phyloP scores from a whole-genome alignment of 2,329 filamentous ascomycete genomes.

The Mycogone perniciosa region DNA sequence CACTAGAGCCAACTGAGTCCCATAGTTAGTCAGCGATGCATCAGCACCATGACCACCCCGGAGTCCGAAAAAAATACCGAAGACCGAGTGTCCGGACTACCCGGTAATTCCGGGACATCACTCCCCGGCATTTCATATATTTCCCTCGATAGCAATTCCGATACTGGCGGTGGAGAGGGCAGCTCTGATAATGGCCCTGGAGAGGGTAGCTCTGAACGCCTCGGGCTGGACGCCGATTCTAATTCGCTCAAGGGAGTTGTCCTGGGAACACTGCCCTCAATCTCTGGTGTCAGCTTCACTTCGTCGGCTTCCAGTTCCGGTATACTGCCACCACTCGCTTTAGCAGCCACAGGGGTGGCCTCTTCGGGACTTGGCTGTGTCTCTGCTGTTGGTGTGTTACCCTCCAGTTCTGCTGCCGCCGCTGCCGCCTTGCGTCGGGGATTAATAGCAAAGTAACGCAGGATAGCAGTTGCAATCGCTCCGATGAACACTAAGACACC shows the following conservation, averaged over 20 bases:
- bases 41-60: too few relatives aligned
- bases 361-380: too few relatives aligned
- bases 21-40: too few relatives aligned
- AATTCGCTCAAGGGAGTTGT: constrained; percentile 5
- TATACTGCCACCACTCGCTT: background rate
- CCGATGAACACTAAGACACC: constrained; percentile 7
- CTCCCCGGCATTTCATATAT: constrained; percentile 14
- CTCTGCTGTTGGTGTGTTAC: too few relatives aligned
- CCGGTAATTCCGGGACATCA: constrained; percentile 11
- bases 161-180: constrained; percentile 1
- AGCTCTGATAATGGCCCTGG: too few relatives aligned
- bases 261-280: constrained; percentile 4
- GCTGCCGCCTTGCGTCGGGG: constrained; percentile 7
- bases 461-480: background rate
- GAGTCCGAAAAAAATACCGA: too few relatives aligned
- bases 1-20: too few relatives aligned
- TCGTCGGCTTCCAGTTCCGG: constrained; percentile 6
- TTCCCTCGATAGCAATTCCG: constrained; percentile 9
- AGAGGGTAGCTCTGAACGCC: too few relatives aligned
- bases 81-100: too few relatives aligned
- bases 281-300: background rate
- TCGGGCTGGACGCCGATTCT: background rate
- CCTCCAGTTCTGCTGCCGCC: too few relatives aligned
- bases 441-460: constrained; percentile 5
- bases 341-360: background rate